A percentile compares a stretch with the other conserved stretches of the same genome.
These are phyloP conservation scores for Verticillium klebahnii DNA, from an alignment of 2,329 filamentous ascomycete species.

Conservation along the genomic window DNA sequence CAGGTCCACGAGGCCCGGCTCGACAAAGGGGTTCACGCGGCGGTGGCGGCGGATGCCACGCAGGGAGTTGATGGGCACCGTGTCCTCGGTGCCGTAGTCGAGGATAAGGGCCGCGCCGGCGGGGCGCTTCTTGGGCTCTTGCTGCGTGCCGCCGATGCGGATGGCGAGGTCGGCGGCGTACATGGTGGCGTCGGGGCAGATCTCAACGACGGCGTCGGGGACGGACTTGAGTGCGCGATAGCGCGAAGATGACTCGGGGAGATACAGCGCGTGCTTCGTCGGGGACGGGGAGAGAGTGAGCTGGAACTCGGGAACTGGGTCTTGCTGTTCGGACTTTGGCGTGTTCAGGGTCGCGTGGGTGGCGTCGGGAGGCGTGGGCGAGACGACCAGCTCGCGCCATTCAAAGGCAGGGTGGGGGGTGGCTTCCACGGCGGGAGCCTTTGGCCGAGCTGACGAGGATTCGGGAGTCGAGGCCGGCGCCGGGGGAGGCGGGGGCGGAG, in stretches of 20 bases:
- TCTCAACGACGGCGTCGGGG: conserved; percentile 72
- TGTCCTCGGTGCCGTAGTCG: conserved; percentile 81
- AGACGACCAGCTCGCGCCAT: conserved; percentile 82
- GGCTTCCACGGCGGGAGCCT: conserved; percentile 17
- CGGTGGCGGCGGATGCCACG: conserved; percentile 80
- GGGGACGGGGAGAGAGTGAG: conserved; percentile 69
- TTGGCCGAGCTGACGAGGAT: conserved; percentile 33
- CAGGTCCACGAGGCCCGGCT: conserved; percentile 80
- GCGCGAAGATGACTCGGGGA: conserved; percentile 76
- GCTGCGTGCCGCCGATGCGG: conserved; percentile 69
- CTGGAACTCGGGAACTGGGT: conserved; percentile 74
- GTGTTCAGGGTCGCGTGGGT: conserved; percentile 50
- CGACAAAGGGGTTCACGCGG: conserved; percentile 71
- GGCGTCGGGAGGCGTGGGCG: conserved; percentile 54
- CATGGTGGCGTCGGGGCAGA: conserved; percentile 81
- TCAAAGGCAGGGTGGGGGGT: conserved; percentile 43
- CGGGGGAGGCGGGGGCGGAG: conserved; percentile 12
- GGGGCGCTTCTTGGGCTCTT: conserved; percentile 53
- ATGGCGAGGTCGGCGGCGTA: conserved; percentile 78
- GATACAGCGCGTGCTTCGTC: conserved; percentile 78
- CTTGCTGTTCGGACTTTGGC: conserved; percentile 44
- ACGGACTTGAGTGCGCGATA: conserved; percentile 70
- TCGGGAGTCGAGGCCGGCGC: conserved; percentile 37
- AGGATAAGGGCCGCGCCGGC: conserved; percentile 90
- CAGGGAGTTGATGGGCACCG: conserved; percentile 81